These are phyloP conservation scores for Cyberlindnera xishuangbannaensis DNA, from an alignment of 805 yeast genomes.

Conservation along the genomic window DNA sequence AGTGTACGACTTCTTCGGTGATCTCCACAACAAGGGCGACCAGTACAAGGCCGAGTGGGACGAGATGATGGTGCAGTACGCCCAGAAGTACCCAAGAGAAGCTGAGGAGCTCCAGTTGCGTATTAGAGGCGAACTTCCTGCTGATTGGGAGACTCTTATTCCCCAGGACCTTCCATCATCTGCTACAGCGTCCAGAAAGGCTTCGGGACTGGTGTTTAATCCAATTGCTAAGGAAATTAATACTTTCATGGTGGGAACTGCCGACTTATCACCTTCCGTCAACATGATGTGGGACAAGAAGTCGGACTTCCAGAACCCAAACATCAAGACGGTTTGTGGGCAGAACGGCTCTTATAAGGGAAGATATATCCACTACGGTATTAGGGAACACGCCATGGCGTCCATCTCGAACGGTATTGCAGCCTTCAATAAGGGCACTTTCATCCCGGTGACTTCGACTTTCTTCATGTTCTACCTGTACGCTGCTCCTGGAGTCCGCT, in stretches of 20 bases:
- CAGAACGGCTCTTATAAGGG: constrained; percentile 61
- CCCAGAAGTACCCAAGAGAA: constrained; percentile 62
- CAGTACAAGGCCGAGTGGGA: constrained; percentile 69
- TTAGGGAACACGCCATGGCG: constrained; percentile 98
- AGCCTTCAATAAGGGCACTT: constrained; percentile 73
- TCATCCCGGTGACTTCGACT: constrained; percentile 91
- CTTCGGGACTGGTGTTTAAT: constrained; percentile 69
- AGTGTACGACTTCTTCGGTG: constrained; percentile 62
- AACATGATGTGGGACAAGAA: constrained; percentile 37
- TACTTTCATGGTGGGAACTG: constrained; percentile 10
- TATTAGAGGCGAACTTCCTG: constrained; percentile 71
- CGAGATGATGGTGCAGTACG: constrained; percentile 51
- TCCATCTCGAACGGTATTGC: constrained; percentile 95
- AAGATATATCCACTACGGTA: constrained; percentile 94
- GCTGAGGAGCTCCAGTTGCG: constrained; percentile 79
- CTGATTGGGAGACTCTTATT: constrained; percentile 66
- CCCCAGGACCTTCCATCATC: constrained; percentile 69
- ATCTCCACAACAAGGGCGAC: constrained; percentile 57
- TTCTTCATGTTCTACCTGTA: constrained; percentile 88
- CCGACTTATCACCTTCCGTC: constrained; percentile 9
- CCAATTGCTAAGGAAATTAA: constrained; percentile 7
- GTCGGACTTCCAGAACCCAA: constrained; percentile 83
- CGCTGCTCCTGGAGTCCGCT: constrained; percentile 82
- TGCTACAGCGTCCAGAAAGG: constrained; percentile 89
- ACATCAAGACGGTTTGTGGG: constrained; percentile 68